Percentiles rank a stretch among this genome's conserved stretches.
phyloP scores from a whole-genome alignment of 2,329 filamentous ascomycete genomes.

The Scedosporium boydii region DNA sequence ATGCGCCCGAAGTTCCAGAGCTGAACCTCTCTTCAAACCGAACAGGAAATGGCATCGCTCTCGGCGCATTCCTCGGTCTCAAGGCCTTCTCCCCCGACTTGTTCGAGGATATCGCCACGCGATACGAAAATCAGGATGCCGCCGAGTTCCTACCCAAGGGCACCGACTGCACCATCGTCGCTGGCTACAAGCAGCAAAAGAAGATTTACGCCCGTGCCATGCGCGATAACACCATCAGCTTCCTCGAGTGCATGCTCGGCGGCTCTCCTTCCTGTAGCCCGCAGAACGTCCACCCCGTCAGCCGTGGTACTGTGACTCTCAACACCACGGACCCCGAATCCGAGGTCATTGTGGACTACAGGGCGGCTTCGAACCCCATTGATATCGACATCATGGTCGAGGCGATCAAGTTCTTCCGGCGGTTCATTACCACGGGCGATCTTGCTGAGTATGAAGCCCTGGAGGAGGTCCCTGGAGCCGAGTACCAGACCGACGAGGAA shows the following conservation, averaged over 20 bases:
- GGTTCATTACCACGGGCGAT: constrained; percentile 13
- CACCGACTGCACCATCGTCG: constrained; percentile 12
- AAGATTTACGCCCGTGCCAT: constrained; percentile 12
- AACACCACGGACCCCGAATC: constrained; percentile 14
- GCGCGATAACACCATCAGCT: constrained; percentile 20
- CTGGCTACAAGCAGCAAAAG: constrained; percentile 31
- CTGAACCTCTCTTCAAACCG: constrained; percentile 20
- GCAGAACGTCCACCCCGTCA: constrained; percentile 15
- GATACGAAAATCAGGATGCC: constrained; percentile 12
- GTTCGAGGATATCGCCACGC: constrained; percentile 3
- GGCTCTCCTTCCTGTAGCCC: constrained; percentile 12
- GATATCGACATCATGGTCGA: constrained; percentile 16
- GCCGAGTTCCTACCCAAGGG: constrained; percentile 11
- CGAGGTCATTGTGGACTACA: constrained; percentile 17
- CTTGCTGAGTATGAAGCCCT: constrained; percentile 13
- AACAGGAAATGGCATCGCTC: constrained; percentile 11
- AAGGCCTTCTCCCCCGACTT: constrained; percentile 14
- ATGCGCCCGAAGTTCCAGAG: constrained; percentile 11
- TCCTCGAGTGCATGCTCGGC: constrained; percentile 34
- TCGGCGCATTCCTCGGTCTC: constrained; percentile 14
- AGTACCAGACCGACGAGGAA: constrained; percentile 11
- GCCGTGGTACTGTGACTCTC: constrained; percentile 14
- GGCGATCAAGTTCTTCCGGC: constrained; percentile 16
- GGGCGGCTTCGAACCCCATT: constrained; percentile 14
- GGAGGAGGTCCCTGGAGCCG: constrained; percentile 13